A percentile compares a stretch with the other conserved stretches of the same genome.
phyloP scores from a whole-genome alignment of 2,329 filamentous ascomycete genomes.

The Alternaria arbusti region DNA sequence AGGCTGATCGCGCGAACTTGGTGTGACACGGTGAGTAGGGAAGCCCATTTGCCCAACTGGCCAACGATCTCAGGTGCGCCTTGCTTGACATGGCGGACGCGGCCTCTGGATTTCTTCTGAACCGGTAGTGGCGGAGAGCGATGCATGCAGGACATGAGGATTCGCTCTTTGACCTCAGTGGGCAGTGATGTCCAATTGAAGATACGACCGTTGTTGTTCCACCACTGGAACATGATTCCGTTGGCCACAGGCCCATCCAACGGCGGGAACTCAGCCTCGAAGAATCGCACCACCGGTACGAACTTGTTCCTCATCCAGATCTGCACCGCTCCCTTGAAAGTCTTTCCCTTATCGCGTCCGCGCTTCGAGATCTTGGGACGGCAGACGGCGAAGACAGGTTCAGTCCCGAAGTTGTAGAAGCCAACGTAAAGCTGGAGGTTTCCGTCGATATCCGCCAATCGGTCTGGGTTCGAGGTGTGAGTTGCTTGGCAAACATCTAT shows the following conservation, averaged over 20 bases:
- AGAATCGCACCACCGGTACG: constrained; percentile 9
- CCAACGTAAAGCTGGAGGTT: constrained; percentile 5
- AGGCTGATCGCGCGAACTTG: constrained; percentile 32
- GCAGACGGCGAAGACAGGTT: constrained; percentile 1
- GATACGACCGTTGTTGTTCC: constrained; percentile 26
- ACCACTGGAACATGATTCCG: constrained; percentile 23
- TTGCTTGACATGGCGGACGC: background rate
- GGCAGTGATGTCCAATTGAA: constrained; percentile 36
- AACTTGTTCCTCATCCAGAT: background rate
- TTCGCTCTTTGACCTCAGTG: constrained; percentile 34
- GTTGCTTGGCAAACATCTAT: constrained; percentile 10
- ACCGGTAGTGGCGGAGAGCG: background rate
- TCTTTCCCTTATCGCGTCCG: background rate
- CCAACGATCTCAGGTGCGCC: constrained; percentile 23
- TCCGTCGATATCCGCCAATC: background rate
- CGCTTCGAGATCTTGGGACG: background rate
- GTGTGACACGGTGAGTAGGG: constrained; percentile 27
- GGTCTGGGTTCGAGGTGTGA: background rate
- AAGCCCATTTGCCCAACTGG: constrained; percentile 21
- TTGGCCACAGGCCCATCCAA: background rate
- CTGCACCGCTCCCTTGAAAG: background rate
- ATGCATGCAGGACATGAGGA: constrained; percentile 29
- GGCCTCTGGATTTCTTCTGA: background rate
- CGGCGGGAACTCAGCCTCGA: constrained; percentile 9
- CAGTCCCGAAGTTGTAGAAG: constrained; percentile 8